Base-by-base conservation (phyloP, 169 alveolate species). In the Plasmodium billcollinsi region DNA sequence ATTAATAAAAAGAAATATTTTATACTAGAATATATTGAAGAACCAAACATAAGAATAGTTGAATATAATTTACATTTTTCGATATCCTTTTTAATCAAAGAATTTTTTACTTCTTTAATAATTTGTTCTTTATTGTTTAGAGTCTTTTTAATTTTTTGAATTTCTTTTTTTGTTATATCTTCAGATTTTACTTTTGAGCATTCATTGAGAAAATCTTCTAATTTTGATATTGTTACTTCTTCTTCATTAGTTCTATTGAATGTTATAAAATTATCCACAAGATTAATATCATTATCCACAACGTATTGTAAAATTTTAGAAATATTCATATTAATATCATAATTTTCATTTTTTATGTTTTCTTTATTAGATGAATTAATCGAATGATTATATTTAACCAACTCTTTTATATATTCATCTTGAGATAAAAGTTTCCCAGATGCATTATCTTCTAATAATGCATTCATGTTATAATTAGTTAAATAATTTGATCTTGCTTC, bases 81-180 rank as follows among this genome's bases (percentile, higher is more conserved):
- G 9, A 78, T 21, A 59, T 78, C 71, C 45, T 78, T 78, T 6
- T 26, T 65, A 58, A 78, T 21, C 59, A 78, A 2, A 59, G 78
- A 65, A 9, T 78, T 20, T 26, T 78, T 78, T 58, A 78, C 39
- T 26, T 78, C 56, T 7, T 12, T 20, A 78, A 24, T 29, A 29
- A 52, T 9, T 9, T 52, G 29, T 47, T 6, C 50, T 20, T 20
- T 5, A 5, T 18, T 15, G 52, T 18, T n/a, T 7, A 52, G 3
- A 2, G n/a, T 62, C n/a, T 8, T 39, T 45, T 6, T 43, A 45
- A 21, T 18, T 15, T 29, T 76, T 9, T 47, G 14, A 49, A 8
- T 20, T 45, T 29, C 54, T 18, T 63, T 63, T 43, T 61, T 33
- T 20, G 62, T 9, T 47, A 24, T 14, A 49, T 62, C 14, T 8